Percentiles rank a stretch among this genome's conserved stretches.
phyloP scores from a whole-genome alignment of 1,284 basidiomycete genomes.

The Fomes fomentarius region DNA sequence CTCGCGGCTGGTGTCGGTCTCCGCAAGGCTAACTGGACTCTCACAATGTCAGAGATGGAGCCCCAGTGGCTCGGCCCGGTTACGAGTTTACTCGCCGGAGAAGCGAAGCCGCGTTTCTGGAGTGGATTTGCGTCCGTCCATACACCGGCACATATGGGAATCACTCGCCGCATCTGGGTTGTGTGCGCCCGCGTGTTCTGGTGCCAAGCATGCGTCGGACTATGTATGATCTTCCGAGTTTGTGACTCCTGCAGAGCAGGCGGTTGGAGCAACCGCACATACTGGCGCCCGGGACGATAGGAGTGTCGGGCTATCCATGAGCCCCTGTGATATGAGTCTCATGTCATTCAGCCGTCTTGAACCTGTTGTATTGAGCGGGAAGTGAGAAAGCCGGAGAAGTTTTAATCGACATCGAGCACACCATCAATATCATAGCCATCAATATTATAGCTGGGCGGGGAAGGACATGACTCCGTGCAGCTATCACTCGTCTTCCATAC shows the following conservation, averaged over 20 bases:
- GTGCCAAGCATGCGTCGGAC: too few relatives aligned
- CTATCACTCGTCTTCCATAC: too few relatives aligned
- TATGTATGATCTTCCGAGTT: too few relatives aligned
- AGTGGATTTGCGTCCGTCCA: slow-evolving; percentile 4
- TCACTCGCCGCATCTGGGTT: slow-evolving; percentile 3
- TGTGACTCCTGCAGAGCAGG: too few relatives aligned
- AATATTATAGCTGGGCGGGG: background rate
- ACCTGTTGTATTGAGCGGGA: background rate
- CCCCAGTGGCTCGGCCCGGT: slow-evolving; percentile 7
- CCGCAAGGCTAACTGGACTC: too few relatives aligned
- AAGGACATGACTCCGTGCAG: too few relatives aligned
- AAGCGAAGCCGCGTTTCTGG: background rate
- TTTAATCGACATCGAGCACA: background rate
- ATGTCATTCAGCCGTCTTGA: background rate
- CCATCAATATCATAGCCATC: background rate
- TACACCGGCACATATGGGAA: background rate
- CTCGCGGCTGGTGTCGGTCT: too few relatives aligned
- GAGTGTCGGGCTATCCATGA: background rate
- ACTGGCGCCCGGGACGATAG: background rate
- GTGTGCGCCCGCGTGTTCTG: slow-evolving; percentile 2
- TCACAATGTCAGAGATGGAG: background rate
- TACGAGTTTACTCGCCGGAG: slow-evolving; percentile 17
- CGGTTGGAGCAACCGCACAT: background rate
- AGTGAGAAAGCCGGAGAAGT: background rate
- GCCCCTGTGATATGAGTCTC: background rate